Conservation (phyloP, 1,284 basidiomycete species). For the Macrocystidia cucumis region DNA sequence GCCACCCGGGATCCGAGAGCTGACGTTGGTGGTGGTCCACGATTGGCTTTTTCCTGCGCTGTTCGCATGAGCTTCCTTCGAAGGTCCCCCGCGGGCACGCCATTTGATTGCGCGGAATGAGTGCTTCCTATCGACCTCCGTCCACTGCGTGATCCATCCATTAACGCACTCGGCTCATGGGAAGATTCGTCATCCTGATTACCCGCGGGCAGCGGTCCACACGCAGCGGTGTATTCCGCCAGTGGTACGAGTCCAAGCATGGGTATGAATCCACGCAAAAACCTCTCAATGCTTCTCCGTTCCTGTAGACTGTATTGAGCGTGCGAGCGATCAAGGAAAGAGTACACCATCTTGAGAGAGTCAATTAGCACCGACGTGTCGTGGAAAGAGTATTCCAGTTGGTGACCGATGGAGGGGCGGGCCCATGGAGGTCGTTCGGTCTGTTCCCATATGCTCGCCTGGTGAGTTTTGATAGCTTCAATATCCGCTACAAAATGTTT, state of each 20-base stretch:
- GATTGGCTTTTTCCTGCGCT: constrained; percentile 42
- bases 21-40: constrained; percentile 24
- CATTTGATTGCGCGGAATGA: constrained; percentile 31
- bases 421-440: constrained; percentile 25
- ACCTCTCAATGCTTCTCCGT: constrained; percentile 78
- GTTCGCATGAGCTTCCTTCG: constrained; percentile 76
- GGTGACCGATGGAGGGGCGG: constrained; percentile 50
- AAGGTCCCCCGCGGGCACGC: constrained; percentile 60
- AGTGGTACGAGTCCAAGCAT: constrained; percentile 72
- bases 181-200: constrained; percentile 40
- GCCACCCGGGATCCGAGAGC: constrained; percentile 30
- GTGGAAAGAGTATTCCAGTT: constrained; percentile 76
- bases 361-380: constrained; percentile 85
- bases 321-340: constrained; percentile 84
- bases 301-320: constrained; percentile 72
- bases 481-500: constrained; percentile 90
- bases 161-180: constrained; percentile 34
- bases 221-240: constrained; percentile 73
- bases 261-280: constrained; percentile 83
- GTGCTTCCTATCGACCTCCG: constrained; percentile 35
- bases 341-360: constrained; percentile 83
- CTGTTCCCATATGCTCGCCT: constrained; percentile 34
- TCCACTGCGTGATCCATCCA: constrained; percentile 34
- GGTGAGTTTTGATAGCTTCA: constrained; percentile 70
- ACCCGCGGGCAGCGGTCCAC: constrained; percentile 49